Base-by-base conservation (phyloP, 129 eudicot species). In the Centella asiatica region DNA sequence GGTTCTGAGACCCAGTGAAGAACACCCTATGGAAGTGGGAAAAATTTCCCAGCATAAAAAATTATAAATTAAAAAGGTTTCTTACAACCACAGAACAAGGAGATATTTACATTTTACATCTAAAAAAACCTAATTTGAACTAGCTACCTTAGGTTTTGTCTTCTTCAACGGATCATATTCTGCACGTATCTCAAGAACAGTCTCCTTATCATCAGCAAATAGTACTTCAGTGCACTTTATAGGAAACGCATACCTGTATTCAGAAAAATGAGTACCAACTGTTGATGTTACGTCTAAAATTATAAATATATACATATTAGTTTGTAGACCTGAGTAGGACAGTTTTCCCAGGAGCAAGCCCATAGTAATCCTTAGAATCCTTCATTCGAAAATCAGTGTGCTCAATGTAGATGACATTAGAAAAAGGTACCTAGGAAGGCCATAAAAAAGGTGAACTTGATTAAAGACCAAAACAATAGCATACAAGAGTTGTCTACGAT, bases 1-100 rank as follows among this genome's bases (percentile, higher is more conserved):
- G 86, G 80, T 69, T 87, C 92, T 40, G 96, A 87, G 51, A 85
- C 95, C 99, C 99, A 92, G 73, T 87, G 98, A 64, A 92, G 85
- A 71, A 90, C 94, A 22, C 98, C 97, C 97, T 87, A 79, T 54
- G 76, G 10, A 34, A 58, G 33, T 34, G 12, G 12, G n/a, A 18
- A 58, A 57, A 33, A 4, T 0, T 6, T 33, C 8, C 2, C 17
- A 18, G n/a, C 29, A 57, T 1, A 33, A 57, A 33, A 33, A 1
- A 57, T 8, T 20, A 3, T 32, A 57, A 57, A 12, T 22, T 8
- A 1, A 31, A 17, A 57, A 19, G 60, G 18, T 37, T 17, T 62
- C 22, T 13, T 24, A 37, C 28, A 56, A 19, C 40, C 24, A 24
- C 20, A 15, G 49, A 44, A 39, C 17, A 27, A 31, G 6, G 9